Evolutionary conservation across 768 basidiomycete genomes (phyloP), one percentile per base, ranked within the genome.

Genomic region (Suillus discolor): DNA sequence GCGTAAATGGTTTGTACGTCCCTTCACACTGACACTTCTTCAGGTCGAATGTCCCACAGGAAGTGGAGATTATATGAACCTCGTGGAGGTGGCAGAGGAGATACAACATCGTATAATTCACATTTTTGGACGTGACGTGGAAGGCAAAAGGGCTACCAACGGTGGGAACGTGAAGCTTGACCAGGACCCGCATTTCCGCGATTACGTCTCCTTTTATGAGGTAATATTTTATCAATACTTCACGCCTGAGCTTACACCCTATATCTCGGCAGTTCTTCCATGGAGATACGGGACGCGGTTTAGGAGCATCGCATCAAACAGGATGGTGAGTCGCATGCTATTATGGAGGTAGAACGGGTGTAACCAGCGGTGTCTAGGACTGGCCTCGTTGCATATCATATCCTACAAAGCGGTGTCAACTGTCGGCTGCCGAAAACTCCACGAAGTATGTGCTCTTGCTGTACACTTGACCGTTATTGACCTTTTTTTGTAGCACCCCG

Each of bases 81-180:
- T 99, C 9, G 93, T 91, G 12, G 85, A 87, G 65, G 95, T 97
- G 23, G 95, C 97, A 6, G 97, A 98, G 72, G 97, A 99, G 77
- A 96, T 99, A 64, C 97, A 99, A 77, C 97, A 99, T 74, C 90
- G 97, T n/a, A 89, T 99, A 67, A 99, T 99, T 64, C 96, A 99
- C 77, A 95, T 99, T 71, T 99, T 99, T 72, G 90, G 93, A n/a
- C 88, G 96, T 34, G 97, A 99, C 74, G 77, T 86, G 67, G 85
- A 93, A 66, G 96, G 96, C 12, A 85, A 87, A 67, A 84, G 97
- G 47, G 96, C 97, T 0, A 92, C 91, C 20, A 99, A 99, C 73
- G 97, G 96, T 23, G 94, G 94, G 8, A 91, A 91, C 72, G 82
- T 86, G 42, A 92, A 89, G 75, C 79, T 99, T 69, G 93, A 99